Evolutionary conservation across 306 rosid species (phyloP).

Genomic region (Prunus campanulata): DNA sequence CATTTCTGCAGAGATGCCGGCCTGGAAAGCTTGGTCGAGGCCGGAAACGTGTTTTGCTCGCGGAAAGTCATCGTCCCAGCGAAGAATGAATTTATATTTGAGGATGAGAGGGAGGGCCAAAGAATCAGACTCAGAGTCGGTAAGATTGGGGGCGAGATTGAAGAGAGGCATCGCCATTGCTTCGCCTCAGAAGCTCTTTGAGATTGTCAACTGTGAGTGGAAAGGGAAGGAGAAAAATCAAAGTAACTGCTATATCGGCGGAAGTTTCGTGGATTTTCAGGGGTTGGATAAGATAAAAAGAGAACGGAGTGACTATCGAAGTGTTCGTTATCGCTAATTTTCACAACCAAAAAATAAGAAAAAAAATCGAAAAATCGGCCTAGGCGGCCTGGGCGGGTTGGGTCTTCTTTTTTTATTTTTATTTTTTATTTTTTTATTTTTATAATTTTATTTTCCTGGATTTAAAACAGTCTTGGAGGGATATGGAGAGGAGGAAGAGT

Average conservation of each 20-base stretch:
- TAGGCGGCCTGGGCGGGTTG: too few relatives aligned
- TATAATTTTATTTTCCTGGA: too few relatives aligned
- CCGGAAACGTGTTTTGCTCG: slow-evolving; percentile 60
- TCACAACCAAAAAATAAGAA: too few relatives aligned
- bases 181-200: not conserved
- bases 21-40: slow-evolving; percentile 59
- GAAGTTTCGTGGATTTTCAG: not conserved
- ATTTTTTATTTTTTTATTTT: too few relatives aligned
- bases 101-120: too few relatives aligned
- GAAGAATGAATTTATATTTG: not conserved
- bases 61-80: slow-evolving; percentile 91
- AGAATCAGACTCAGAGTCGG: not conserved
- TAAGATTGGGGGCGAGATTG: slow-evolving; percentile 65
- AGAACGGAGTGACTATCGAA: too few relatives aligned
- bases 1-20: slow-evolving; percentile 91
- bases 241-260: not conserved
- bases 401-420: too few relatives aligned
- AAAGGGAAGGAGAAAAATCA: not conserved
- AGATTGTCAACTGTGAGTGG: not conserved
- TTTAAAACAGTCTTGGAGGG: too few relatives aligned
- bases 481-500: too few relatives aligned
- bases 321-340: too few relatives aligned
- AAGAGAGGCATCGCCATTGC: slow-evolving; percentile 56
- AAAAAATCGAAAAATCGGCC: too few relatives aligned
- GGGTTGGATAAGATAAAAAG: not conserved